Percentiles rank a stretch among this genome's conserved stretches.
These are phyloP conservation scores for Chaetomium tenue DNA, from an alignment of 495 filamentous ascomycete species.

Conservation along the genomic window DNA sequence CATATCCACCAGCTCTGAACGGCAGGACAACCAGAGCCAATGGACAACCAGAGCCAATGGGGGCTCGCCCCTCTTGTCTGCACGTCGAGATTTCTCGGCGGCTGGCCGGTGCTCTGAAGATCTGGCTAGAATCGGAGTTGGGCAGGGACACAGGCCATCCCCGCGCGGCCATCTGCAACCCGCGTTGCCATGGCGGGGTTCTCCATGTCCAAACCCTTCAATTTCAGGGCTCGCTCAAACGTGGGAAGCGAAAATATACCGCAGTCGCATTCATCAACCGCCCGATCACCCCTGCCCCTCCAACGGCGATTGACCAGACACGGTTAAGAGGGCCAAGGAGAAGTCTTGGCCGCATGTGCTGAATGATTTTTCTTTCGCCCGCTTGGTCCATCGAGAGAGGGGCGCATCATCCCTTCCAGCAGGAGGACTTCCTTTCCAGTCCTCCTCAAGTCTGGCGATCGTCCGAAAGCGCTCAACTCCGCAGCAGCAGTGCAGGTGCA, in stretches of 20 bases:
- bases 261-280: slow-evolving; percentile 19
- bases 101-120: slow-evolving; percentile 7
- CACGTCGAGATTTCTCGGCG: slow-evolving; percentile 7
- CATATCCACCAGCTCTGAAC: slow-evolving; percentile 5
- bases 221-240: background rate
- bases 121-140: slow-evolving; percentile 26
- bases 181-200: slow-evolving; percentile 14
- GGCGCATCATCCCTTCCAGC: background rate
- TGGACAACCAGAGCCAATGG: background rate
- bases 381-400: slow-evolving; percentile 7
- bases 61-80: background rate
- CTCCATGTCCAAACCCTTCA: slow-evolving; percentile 5
- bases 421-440: background rate
- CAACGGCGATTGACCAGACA: background rate
- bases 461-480: background rate
- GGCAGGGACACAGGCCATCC: slow-evolving; percentile 20
- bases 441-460: background rate
- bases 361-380: slow-evolving; percentile 11
- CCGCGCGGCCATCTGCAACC: slow-evolving; percentile 16
- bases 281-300: background rate
- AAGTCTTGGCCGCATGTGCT: slow-evolving; percentile 11
- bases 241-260: slow-evolving; percentile 21
- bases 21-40: background rate
- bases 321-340: background rate
- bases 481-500: background rate